These are phyloP conservation scores for Orbilia quercus DNA, from an alignment of 2,329 filamentous ascomycete species.

Conservation along the genomic window DNA sequence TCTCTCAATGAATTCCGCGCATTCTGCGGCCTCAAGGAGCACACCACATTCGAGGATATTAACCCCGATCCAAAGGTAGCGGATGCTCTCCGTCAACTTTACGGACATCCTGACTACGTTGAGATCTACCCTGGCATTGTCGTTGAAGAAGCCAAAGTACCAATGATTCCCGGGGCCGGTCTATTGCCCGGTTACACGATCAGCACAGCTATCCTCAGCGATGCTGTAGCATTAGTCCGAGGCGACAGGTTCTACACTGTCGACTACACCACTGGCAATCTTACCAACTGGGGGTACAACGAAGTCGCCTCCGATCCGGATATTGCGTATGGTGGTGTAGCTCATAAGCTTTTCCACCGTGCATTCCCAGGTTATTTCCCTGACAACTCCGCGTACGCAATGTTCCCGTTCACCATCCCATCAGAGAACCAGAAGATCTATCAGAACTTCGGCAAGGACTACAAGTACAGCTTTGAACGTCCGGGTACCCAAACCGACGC, in stretches of 20 bases:
- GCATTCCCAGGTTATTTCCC: slow-evolving; percentile 66
- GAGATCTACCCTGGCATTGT: slow-evolving; percentile 77
- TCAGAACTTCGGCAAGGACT: slow-evolving; percentile 68
- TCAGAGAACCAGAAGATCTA: slow-evolving; percentile 64
- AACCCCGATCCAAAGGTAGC: slow-evolving; percentile 70
- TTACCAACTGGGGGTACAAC: slow-evolving; percentile 66
- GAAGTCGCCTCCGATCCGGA: slow-evolving; percentile 63
- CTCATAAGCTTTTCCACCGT: slow-evolving; percentile 66
- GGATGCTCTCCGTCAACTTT: slow-evolving; percentile 70
- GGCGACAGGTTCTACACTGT: slow-evolving; percentile 71
- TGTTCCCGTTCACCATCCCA: slow-evolving; percentile 67
- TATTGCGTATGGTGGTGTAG: slow-evolving; percentile 64
- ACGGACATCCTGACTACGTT: slow-evolving; percentile 73
- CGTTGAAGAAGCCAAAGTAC: slow-evolving; percentile 70
- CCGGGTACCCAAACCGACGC: slow-evolving; percentile 30
- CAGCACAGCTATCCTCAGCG: slow-evolving; percentile 70
- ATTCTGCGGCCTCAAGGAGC: slow-evolving; percentile 71
- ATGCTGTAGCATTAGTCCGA: slow-evolving; percentile 71
- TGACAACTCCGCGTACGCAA: slow-evolving; percentile 64
- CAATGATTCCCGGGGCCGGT: slow-evolving; percentile 68
- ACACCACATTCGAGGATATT: slow-evolving; percentile 71
- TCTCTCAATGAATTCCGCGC: slow-evolving; percentile 74
- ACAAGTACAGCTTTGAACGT: slow-evolving; percentile 75
- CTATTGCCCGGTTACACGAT: slow-evolving; percentile 69
- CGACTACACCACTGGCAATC: slow-evolving; percentile 64